phyloP scores from a whole-genome alignment of 2,329 filamentous ascomycete genomes.

The Colletotrichum zoysiae region DNA sequence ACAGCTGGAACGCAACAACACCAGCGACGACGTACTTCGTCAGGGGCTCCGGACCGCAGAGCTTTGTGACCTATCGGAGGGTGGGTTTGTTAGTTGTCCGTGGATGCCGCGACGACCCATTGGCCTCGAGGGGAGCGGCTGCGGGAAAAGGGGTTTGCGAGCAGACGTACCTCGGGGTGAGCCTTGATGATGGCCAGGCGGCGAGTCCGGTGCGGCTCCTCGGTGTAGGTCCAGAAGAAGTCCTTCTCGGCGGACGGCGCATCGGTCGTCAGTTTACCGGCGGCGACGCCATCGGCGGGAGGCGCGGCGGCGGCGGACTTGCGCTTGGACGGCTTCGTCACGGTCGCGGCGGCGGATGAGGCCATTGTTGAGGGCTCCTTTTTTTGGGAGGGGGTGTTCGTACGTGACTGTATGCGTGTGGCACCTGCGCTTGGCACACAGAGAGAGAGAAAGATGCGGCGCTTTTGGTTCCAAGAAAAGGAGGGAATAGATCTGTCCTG shows the following conservation, averaged over 20 bases:
- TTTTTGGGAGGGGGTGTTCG: background rate
- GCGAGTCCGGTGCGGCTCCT: constrained; percentile 94
- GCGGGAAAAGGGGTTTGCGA: constrained; percentile 24
- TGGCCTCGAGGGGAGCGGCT: constrained; percentile 19
- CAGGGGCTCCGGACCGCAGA: constrained; percentile 94
- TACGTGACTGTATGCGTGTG: background rate
- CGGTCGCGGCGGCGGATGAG: constrained; percentile 51
- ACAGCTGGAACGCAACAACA: constrained; percentile 86
- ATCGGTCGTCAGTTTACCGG: constrained; percentile 43
- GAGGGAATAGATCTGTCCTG: constrained; percentile 33
- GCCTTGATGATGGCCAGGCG: constrained; percentile 97
- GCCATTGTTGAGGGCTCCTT: constrained; percentile 42
- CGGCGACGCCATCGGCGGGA: constrained; percentile 44
- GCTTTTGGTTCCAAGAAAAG: background rate
- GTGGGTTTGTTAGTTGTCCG: background rate
- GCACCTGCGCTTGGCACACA: background rate
- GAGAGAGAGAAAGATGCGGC: background rate
- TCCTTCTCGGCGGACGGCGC: constrained; percentile 58
- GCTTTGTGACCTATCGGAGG: constrained; percentile 82
- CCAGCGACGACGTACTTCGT: constrained; percentile 92
- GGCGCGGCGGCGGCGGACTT: constrained; percentile 36
- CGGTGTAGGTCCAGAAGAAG: constrained; percentile 99
- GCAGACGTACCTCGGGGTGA: constrained; percentile 82
- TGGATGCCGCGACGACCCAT: background rate
- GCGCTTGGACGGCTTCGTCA: constrained; percentile 50